Evolutionary conservation across 106 monocot species (phyloP), one percentile per base, ranked within the genome.

Genomic region (Acorus gramineus): DNA sequence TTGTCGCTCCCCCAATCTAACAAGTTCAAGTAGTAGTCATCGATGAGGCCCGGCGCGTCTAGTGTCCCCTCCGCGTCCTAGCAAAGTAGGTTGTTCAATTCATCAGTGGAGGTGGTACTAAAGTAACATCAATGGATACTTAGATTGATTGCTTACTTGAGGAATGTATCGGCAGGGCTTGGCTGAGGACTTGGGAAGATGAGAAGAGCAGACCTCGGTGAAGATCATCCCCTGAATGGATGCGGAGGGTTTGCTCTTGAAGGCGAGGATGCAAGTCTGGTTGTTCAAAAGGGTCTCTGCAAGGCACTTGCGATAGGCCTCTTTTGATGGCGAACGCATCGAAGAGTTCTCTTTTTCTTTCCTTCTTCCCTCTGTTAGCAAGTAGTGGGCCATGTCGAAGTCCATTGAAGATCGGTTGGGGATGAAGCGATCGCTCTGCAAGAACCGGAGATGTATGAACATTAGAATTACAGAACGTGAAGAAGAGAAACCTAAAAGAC

Each of bases 371-470:
- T n/a, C n/a, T n/a, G n/a, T n/a, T n/a, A n/a, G n/a, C n/a, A n/a
- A n/a, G n/a, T n/a, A n/a, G n/a, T n/a, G n/a, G n/a, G n/a, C n/a
- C n/a, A n/a, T 50, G 42, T 84, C 88, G 45, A 89, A 69, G 48
- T 84, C 84, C 81, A 81, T 84, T 3, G 84, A 72, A 8, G 84
- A 81, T 66, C 84, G 42, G 53, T 81, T 75, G 4, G 84, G 88
- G 46, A 89, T 89, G 71, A 89, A 89, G 55, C 88, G 77, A 9
- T 89, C 88, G 8, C 76, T 62, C 81, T 79, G 60, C 5, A 45
- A 65, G 2, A 50, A 60, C 55, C 4, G 14, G 42, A 42, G 14
- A 50, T 12, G 42, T 4, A 51, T 60, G 48, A 59, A 47, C 6
- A 54, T 3, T 5, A 10, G 2, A 62, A 4, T 43, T 8, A 12